These are phyloP conservation scores for Colletotrichum eleusines DNA, from an alignment of 2,329 filamentous ascomycete species.

Conservation along the genomic window DNA sequence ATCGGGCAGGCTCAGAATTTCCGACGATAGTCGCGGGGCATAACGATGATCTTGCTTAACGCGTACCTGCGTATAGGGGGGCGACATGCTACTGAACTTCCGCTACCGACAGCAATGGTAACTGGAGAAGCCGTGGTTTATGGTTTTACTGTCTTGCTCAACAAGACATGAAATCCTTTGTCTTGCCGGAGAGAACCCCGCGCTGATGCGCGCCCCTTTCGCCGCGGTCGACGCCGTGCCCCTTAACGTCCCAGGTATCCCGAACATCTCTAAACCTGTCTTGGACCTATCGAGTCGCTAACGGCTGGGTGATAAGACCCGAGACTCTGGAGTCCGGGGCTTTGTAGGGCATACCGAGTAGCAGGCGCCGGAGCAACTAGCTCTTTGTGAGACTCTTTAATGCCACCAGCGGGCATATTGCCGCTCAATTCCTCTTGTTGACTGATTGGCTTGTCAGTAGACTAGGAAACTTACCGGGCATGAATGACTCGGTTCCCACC, in stretches of 20 bases:
- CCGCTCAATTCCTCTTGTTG: constrained; percentile 32
- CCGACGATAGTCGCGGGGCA: constrained; percentile 37
- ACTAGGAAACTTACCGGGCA: constrained; percentile 20
- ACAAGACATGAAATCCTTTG: constrained; percentile 17
- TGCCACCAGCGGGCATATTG: constrained; percentile 17
- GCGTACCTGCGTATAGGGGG: constrained; percentile 15
- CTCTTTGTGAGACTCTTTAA: constrained; percentile 16
- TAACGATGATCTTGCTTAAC: constrained; percentile 41
- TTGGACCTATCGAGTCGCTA: constrained; percentile 8
- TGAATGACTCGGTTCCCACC: constrained; percentile 35
- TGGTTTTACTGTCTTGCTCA: constrained; percentile 22
- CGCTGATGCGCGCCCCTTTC: background rate
- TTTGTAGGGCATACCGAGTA: constrained; percentile 1
- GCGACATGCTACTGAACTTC: constrained; percentile 7
- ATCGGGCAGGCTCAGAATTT: constrained; percentile 13
- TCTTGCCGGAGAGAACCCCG: constrained; percentile 36
- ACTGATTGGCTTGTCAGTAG: constrained; percentile 15
- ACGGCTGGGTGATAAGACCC: background rate
- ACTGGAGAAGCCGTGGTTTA: background rate
- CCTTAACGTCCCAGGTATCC: constrained; percentile 19
- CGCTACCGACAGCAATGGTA: constrained; percentile 20
- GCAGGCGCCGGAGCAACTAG: constrained; percentile 10
- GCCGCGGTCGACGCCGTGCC: constrained; percentile 6
- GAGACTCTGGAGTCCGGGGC: constrained; percentile 8
- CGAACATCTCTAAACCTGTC: background rate